Evolutionary conservation across 768 basidiomycete genomes (phyloP).

Genomic region (Tricholoma matsutake): DNA sequence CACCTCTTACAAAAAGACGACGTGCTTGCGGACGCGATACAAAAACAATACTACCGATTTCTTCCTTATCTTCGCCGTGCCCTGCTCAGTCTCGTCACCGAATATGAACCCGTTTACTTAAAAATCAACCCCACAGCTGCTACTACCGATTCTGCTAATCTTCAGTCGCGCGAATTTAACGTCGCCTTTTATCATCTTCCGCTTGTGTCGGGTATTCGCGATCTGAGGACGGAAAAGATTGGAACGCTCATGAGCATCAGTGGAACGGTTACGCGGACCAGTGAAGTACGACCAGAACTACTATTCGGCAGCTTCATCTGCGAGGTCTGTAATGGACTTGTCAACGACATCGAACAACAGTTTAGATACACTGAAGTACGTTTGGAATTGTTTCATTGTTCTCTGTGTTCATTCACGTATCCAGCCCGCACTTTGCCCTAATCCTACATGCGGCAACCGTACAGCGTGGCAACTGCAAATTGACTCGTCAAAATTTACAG

Average conservation of each 20-base stretch:
- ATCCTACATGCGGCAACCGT: constrained; percentile 90
- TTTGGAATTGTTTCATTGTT: constrained; percentile 2
- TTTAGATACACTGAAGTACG: constrained; percentile 98
- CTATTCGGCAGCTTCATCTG: constrained; percentile 93
- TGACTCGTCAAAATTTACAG: constrained; percentile 93
- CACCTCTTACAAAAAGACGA: constrained; percentile 91
- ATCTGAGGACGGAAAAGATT: constrained; percentile 89
- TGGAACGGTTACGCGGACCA: constrained; percentile 96
- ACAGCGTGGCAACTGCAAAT: constrained; percentile 91
- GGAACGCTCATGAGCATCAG: constrained; percentile 94
- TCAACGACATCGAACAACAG: constrained; percentile 96
- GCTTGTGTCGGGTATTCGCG: constrained; percentile 91
- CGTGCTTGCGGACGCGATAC: constrained; percentile 89
- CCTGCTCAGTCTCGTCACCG: constrained; percentile 82
- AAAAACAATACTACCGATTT: constrained; percentile 95
- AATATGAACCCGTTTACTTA: constrained; percentile 90
- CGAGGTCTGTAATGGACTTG: constrained; percentile 79
- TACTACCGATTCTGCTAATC: constrained; percentile 79
- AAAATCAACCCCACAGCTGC: constrained; percentile 92
- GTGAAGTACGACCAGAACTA: constrained; percentile 94
- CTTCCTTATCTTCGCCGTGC: constrained; percentile 92
- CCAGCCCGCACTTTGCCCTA: constrained; percentile 91
- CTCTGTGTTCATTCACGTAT: constrained; percentile 10
- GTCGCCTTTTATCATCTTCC: constrained; percentile 96
- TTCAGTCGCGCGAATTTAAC: constrained; percentile 90